phyloP scores from a whole-genome alignment of 2,329 filamentous ascomycete genomes.

The Claviceps arundinis region DNA sequence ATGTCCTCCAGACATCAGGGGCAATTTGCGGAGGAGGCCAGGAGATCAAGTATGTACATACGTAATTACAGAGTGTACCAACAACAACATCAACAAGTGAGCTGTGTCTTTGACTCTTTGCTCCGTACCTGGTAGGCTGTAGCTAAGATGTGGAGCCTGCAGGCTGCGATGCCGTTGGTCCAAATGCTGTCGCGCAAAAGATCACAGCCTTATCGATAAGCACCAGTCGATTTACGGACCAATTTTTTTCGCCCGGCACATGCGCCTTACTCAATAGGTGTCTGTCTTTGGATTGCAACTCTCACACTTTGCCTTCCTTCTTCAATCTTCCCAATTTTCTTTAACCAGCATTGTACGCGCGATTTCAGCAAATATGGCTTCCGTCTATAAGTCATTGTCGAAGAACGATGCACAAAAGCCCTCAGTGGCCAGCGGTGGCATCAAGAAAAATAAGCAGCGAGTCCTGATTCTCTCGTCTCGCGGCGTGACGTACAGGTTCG shows the following conservation, averaged over 20 bases:
- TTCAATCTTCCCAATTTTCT: neutral
- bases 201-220: slow-evolving; percentile 3
- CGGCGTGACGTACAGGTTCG: slow-evolving; percentile 77
- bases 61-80: too few relatives aligned
- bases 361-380: slow-evolving; percentile 35
- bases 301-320: neutral
- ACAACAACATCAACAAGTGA: too few relatives aligned
- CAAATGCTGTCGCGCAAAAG: neutral
- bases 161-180: neutral
- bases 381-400: slow-evolving; percentile 63
- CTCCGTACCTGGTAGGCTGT: neutral
- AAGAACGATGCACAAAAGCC: slow-evolving; percentile 40
- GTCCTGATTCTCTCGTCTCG: slow-evolving; percentile 85
- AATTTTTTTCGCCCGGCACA: neutral
- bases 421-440: slow-evolving; percentile 34
- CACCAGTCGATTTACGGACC: neutral
- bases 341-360: neutral
- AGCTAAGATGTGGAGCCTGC: neutral
- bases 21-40: too few relatives aligned
- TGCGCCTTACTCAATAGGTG: neutral
- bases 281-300: neutral
- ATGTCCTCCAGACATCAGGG: too few relatives aligned
- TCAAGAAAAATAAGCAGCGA: slow-evolving; percentile 55
- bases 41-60: too few relatives aligned
- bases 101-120: too few relatives aligned